Evolutionary conservation across 2,329 filamentous ascomycete genomes (phyloP).

Genomic region (Alternaria brassicae): DNA sequence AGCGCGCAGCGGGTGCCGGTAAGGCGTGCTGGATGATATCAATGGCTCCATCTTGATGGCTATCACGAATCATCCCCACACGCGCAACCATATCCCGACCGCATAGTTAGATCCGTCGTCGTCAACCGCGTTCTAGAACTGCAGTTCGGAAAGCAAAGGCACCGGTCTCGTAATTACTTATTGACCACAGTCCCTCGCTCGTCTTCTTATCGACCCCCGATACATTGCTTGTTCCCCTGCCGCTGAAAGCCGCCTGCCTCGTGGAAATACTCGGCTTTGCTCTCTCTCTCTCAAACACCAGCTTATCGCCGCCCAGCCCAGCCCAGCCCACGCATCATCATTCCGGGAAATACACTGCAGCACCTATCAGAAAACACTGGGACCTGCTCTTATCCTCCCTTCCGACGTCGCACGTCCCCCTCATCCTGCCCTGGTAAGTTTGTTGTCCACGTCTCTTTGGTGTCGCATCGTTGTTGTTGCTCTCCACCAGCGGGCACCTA

Average conservation of each 20-base stretch:
- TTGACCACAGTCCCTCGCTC: conserved; percentile 23
- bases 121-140: conserved; percentile 40
- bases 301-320: conserved; percentile 1
- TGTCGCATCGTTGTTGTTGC: not conserved
- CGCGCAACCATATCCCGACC: conserved; percentile 32
- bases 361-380: not conserved
- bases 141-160: conserved; percentile 19
- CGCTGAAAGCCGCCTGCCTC: conserved; percentile 38
- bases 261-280: conserved; percentile 46
- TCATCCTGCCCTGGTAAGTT: conserved; percentile 34
- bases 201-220: conserved; percentile 21
- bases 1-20: conserved; percentile 27
- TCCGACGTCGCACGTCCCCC: conserved; percentile 34
- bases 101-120: conserved; percentile 31
- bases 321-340: conserved; percentile 22
- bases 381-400: conserved; percentile 20
- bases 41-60: conserved; percentile 38
- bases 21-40: conserved; percentile 47
- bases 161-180: conserved; percentile 33
- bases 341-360: conserved; percentile 15
- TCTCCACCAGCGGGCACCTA: not conserved
- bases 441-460: conserved; percentile 10
- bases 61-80: conserved; percentile 40
- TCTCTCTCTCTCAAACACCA: conserved; percentile 13
- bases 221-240: conserved; percentile 26